Conservation (phyloP, 2,329 filamentous ascomycete species). For the Aureobasidium sp. region DNA sequence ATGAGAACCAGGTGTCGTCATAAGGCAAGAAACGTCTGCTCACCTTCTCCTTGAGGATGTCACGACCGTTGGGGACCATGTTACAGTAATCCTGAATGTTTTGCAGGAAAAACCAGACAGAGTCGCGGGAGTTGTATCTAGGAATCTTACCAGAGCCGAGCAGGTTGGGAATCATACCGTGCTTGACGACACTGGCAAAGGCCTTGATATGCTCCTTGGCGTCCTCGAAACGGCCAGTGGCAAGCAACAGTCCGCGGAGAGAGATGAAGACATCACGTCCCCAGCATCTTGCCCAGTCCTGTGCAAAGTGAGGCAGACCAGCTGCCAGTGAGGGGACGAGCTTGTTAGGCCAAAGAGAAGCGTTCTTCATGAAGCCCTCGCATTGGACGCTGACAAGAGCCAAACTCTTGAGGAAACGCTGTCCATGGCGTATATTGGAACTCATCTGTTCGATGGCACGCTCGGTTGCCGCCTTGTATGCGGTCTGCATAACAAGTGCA, state of each 20-base stretch:
- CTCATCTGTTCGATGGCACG: conserved; percentile 73
- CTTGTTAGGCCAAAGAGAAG: conserved; percentile 81
- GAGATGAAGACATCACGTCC: conserved; percentile 97
- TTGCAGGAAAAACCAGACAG: conserved; percentile 96
- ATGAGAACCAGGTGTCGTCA: conserved; percentile 88
- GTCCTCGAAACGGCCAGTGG: conserved; percentile 79
- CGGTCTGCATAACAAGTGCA: conserved; percentile 77
- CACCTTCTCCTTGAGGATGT: conserved; percentile 68
- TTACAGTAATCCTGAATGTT: conserved; percentile 88
- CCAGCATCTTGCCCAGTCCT: conserved; percentile 94
- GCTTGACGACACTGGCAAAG: conserved; percentile 93
- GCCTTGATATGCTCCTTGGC: conserved; percentile 91
- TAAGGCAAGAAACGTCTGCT: conserved; percentile 86
- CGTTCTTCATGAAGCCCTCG: conserved; percentile 81
- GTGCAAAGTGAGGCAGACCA: conserved; percentile 87
- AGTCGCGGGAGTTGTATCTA: conserved; percentile 92
- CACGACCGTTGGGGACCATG: conserved; percentile 68
- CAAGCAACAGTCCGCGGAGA: conserved; percentile 81
- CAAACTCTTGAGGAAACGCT: conserved; percentile 81
- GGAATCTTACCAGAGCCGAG: conserved; percentile 78
- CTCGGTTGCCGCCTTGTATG: conserved; percentile 77
- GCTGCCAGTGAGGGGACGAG: conserved; percentile 81
- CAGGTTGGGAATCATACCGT: conserved; percentile 96
- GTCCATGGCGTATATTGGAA: conserved; percentile 67
- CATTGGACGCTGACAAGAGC: conserved; percentile 89